Base-by-base conservation (phyloP, 176 grass and related monocot species). In the Carex pumila region DNA sequence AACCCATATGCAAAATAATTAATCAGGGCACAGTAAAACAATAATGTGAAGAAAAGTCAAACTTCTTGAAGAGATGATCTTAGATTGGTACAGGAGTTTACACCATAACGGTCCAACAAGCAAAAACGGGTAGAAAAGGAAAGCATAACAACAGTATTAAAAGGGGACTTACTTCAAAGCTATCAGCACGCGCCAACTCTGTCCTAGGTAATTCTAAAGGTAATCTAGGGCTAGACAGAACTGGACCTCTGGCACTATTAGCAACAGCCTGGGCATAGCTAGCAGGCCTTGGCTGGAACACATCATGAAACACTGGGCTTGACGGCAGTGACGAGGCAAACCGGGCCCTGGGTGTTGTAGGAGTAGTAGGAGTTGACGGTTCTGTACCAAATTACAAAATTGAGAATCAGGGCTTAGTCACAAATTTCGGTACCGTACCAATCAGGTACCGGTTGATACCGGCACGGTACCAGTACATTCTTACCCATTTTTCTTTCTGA, bases 351-450 rank as follows among this genome's bases (percentile, higher is more conserved):
- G 80, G 80, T 52, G 80, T 83, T 67, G 61, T 64, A 14, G 80
- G 80, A 22, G 80, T 65, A 10, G 80, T 83, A 21, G 80, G 80
- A 49, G 80, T 83, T 11, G 80, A 83, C 8, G 80, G 80, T 67
- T 83, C 80, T 83, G 61, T 34, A 81, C 30, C 18, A 81, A 83
- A 83, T 65, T 30, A 65, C 12, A 65, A 83, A 41, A 83, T 36
- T 83, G 34, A 45, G 34, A 47, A 49, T 81, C 37, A 81, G 54
- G 22, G 1, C 12, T 17, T 15, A 30, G 50, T 56, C 72, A 77
- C 25, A 56, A 12, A 56, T 12, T 77, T 56, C 11, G 12, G 73
- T 56, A 77, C 73, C 49, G 49, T 56, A 77, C 73, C 73, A 77
- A 50, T 77, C 50, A 77, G 22, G 12, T 76, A 76, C 72, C 49